Evolutionary conservation across 768 basidiomycete genomes (phyloP), one percentile per base, ranked within the genome.

Genomic region (Antrodiella citrinella): DNA sequence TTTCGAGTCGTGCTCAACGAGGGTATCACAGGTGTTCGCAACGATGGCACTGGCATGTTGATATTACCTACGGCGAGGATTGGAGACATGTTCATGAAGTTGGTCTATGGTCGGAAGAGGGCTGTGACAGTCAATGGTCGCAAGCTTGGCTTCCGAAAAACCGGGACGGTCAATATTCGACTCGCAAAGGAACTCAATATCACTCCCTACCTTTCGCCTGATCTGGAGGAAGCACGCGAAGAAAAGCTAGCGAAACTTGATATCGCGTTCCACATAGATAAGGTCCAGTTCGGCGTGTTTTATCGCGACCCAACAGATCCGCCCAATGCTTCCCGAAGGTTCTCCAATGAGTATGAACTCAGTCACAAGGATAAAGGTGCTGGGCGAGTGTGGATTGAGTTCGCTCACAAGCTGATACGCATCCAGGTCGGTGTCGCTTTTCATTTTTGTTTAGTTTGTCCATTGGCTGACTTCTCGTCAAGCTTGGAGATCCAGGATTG

Each of bases 311-410:
- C 57, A 12, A 43, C 52, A 44, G 50, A 51, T 26, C 50, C 35
- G 49, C 54, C 51, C 18, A 52, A 35, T 59, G 62, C 47, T 48
- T 51, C 54, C 9, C 62, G 58, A 2, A 58, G 51, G 2, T 91
- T 85, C 61, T 89, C 86, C 0, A 67, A 81, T 3, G 89, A 91
- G 64, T 87, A 80, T 75, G 77, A 84, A 49, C 65, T 72, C 38
- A 67, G 77, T 39, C 81, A 77, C 38, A 53, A 57, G 5, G 54
- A 70, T 40, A 55, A 56, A 10, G 72, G 77, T 26, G 70, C 73
- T 25, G 84, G 75, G 0, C 73, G 76, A 62, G 62, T 89, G 18
- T 63, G 69, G 25, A 79, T 90, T 26, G 77, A 84, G 49, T 88
- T 86, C 55, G 80, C 81, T 23, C 76, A 85, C 57, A 86, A 82